Conservation (phyloP, 345 rosid genomes). For the Eucalyptus melliodora region DNA sequence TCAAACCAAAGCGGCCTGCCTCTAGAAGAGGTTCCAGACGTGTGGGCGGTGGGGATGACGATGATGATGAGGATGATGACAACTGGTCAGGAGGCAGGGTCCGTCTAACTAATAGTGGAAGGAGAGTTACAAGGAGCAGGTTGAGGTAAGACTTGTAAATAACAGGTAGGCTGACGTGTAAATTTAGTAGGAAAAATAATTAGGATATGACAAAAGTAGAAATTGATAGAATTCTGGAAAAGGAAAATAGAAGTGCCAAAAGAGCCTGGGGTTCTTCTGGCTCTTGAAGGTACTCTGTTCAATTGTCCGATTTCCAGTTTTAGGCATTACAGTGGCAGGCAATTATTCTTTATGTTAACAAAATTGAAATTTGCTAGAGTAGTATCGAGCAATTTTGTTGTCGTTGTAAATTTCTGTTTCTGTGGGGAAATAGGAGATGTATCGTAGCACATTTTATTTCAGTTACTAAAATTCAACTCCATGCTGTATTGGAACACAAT, state of each 20-base stretch:
- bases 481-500: background rate
- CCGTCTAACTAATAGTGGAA: constrained; percentile 25
- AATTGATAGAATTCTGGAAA: background rate
- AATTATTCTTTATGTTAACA: background rate
- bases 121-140: constrained; percentile 35
- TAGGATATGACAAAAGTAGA: background rate
- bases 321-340: background rate
- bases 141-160: constrained; percentile 26
- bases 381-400: background rate
- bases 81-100: constrained; percentile 34
- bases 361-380: background rate
- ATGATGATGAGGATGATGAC: constrained; percentile 46
- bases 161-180: background rate
- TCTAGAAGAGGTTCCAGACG: constrained; percentile 29
- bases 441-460: background rate
- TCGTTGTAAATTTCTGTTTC: background rate
- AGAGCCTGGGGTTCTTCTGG: background rate
- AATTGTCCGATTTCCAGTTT: background rate
- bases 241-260: background rate
- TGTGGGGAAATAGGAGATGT: background rate
- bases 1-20: constrained; percentile 72
- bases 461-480: background rate
- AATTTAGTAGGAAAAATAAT: background rate
- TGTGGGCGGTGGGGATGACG: constrained; percentile 2
- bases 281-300: background rate